Conservation (phyloP, 2,329 filamentous ascomycete genomes). For the Biscogniauxia sp. region DNA sequence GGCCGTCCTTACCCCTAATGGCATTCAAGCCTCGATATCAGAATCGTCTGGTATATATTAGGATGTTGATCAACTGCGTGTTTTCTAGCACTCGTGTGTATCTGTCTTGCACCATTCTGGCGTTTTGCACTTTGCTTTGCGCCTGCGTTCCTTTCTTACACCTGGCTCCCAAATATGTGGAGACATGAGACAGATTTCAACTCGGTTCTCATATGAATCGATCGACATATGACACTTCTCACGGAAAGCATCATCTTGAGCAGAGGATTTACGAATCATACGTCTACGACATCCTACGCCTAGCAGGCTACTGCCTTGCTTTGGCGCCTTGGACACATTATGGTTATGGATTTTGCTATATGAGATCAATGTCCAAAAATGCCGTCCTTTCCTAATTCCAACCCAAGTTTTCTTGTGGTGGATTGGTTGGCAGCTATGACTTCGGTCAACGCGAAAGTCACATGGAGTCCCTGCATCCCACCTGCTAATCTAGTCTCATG, state of each 20-base stretch:
- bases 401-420: slow-evolving; percentile 13
- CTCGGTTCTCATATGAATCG: slow-evolving; percentile 35
- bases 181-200: slow-evolving; percentile 28
- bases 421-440: slow-evolving; percentile 22
- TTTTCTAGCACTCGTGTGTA: slow-evolving; percentile 6
- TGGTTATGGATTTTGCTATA: slow-evolving; percentile 61
- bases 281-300: slow-evolving; percentile 58
- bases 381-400: slow-evolving; percentile 18
- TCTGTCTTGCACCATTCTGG: neutral
- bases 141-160: slow-evolving; percentile 23
- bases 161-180: slow-evolving; percentile 24
- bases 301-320: slow-evolving; percentile 45
- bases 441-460: slow-evolving; percentile 18
- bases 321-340: slow-evolving; percentile 60
- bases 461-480: slow-evolving; percentile 21
- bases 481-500: slow-evolving; percentile 29
- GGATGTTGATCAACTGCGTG: neutral
- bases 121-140: slow-evolving; percentile 7
- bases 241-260: slow-evolving; percentile 48
- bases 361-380: slow-evolving; percentile 28
- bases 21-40: slow-evolving; percentile 7
- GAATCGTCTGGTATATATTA: slow-evolving; percentile 8
- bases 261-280: slow-evolving; percentile 53
- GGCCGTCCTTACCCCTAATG: slow-evolving; percentile 54
- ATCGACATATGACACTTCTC: slow-evolving; percentile 46